Evolutionary conservation across 345 rosid species (phyloP).

Genomic region (Rhodamnia rubescens): DNA sequence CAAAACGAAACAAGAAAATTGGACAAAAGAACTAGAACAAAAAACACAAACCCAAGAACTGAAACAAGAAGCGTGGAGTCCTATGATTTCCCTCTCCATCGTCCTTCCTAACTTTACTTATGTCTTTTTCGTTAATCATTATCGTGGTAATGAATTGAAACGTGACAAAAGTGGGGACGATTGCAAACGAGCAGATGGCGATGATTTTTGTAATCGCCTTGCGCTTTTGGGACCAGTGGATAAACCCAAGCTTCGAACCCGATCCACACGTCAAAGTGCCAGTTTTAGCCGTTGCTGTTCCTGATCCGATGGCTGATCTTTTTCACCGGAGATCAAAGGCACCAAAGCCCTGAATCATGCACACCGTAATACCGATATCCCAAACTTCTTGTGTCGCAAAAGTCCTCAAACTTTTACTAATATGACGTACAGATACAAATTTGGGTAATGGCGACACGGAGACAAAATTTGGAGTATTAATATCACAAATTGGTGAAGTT

Average conservation of each 20-base stretch:
- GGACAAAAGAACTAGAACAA: background rate
- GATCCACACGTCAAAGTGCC: background rate
- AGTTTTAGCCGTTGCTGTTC: background rate
- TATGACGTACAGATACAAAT: no score
- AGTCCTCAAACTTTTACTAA: no score
- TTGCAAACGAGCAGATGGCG: background rate
- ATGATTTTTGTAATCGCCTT: background rate
- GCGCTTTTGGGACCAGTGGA: background rate
- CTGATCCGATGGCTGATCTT: background rate
- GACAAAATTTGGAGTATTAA: no score
- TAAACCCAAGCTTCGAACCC: background rate
- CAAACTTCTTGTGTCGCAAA: no score
- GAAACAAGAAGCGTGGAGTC: background rate
- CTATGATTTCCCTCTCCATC: background rate
- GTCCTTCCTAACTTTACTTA: background rate
- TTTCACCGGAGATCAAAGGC: background rate
- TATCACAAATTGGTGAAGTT: no score
- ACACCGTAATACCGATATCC: no score
- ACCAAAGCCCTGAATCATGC: background rate
- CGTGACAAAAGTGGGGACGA: background rate
- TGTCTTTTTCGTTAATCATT: no score
- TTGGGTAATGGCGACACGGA: no score
- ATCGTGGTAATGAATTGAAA: background rate
- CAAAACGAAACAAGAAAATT: background rate
- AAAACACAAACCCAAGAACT: background rate